Base-by-base conservation (phyloP, 2,329 filamentous ascomycete genomes). In the Gremmenia infestans region DNA sequence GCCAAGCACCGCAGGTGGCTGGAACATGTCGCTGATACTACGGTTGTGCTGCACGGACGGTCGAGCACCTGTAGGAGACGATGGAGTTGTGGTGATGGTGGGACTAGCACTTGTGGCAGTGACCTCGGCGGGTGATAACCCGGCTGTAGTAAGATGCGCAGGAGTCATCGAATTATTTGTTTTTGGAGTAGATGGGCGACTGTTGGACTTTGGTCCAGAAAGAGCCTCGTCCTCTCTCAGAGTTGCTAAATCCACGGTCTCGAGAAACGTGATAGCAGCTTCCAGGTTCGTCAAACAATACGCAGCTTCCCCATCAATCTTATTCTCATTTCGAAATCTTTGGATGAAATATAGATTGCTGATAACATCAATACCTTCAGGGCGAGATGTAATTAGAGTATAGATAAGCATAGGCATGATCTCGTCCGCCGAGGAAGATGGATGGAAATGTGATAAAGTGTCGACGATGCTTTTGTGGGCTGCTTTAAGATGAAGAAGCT, bases 401-500 rank as follows among this genome's bases (percentile, higher is more conserved):
- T 96, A 99, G 59, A 99, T 99, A 60, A 99, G 80, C 72, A 96
- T 96, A 0, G 94, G 94, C 71, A 99, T 85, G 53, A 99, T 95
- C 73, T 97, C 94, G 69, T 99, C 94, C 2, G 94, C 94, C 1
- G 94, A 97, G 0, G 94, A 96, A 0, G 92, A 85, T 17, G 82
- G 83, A 59, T 85, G 83, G 57, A 86, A 85, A 63, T 83, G 78
- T 4, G 82, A 79, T 49, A 87, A 72, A 1, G 91, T 92, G 70
- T 97, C 93, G 49, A 99, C 94, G 60, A 99, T 97, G 61, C 86
- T 88, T 75, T 95, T 95, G 72, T 97, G 94, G 3, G 91, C 89
- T 40, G 86, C 85, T 62, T 92, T 96, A 54, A 99, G 79, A 66
- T 91, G 86, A 66, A 91, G 89, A 43, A 97, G 80, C 73, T 99